Conservation (phyloP, 805 yeast species). For the Candida methanosorbosa region DNA sequence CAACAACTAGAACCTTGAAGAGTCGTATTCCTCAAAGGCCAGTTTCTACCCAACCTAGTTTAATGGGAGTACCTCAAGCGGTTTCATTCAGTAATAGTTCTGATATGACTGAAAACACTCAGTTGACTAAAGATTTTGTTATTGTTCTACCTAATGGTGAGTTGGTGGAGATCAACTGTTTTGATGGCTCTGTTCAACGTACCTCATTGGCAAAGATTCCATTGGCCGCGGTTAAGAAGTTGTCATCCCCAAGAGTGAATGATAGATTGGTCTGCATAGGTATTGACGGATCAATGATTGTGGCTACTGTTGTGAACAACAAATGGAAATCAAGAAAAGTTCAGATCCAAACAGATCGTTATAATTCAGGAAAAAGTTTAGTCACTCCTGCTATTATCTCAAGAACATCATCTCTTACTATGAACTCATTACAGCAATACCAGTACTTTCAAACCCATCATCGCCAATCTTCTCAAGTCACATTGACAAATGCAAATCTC, state of each 20-base stretch:
- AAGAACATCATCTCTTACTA: conserved; percentile 14
- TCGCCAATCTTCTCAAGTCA: conserved; percentile 7
- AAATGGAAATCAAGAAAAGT: conserved; percentile 55
- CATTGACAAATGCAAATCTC: conserved; percentile 3
- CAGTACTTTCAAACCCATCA: conserved; percentile 6
- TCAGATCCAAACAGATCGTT: conserved; percentile 34
- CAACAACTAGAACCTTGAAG: background rate
- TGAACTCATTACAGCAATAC: conserved; percentile 9
- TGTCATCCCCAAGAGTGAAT: conserved; percentile 65
- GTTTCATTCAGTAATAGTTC: background rate
- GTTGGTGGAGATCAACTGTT: conserved; percentile 39
- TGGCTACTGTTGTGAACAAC: conserved; percentile 58
- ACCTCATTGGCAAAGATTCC: conserved; percentile 22
- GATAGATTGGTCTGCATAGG: conserved; percentile 58
- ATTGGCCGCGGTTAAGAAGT: conserved; percentile 43
- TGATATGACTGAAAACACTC: background rate
- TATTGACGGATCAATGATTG: conserved; percentile 40
- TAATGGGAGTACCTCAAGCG: background rate
- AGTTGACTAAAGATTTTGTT: conserved; percentile 36
- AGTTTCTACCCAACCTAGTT: too few species aligned
- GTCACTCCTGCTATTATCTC: conserved; percentile 30
- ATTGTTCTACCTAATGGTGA: conserved; percentile 45
- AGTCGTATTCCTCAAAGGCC: background rate
- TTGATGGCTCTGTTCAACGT: conserved; percentile 33
- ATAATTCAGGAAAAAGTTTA: conserved; percentile 32